Evolutionary conservation across 148 eudicot species (phyloP).

Genomic region (Limonium bicolor): DNA sequence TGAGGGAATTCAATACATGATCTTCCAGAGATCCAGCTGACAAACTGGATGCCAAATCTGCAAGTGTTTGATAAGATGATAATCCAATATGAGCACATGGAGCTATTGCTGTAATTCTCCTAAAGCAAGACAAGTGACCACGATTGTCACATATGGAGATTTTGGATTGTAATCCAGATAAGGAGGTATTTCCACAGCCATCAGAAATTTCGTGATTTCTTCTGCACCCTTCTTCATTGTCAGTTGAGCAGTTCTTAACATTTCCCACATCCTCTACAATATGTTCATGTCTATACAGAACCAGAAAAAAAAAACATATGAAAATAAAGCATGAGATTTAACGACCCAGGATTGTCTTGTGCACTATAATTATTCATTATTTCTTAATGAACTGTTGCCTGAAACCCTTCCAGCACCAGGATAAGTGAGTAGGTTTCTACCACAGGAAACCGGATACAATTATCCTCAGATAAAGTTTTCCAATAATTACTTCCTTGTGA

Average conservation of each 20-base stretch:
- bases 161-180: slow-evolving; percentile 13
- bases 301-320: slow-evolving; percentile 8
- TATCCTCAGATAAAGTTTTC: too few species aligned
- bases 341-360: too few species aligned
- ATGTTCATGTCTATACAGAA: slow-evolving; percentile 35
- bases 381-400: too few species aligned
- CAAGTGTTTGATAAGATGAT: slow-evolving; percentile 34
- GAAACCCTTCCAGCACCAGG: too few species aligned
- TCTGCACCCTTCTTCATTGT: slow-evolving; percentile 2
- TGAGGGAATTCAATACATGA: slow-evolving; percentile 44
- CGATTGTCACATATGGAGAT: slow-evolving; percentile 29
- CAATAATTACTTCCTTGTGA: too few species aligned
- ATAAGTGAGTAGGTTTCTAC: too few species aligned
- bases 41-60: slow-evolving; percentile 33
- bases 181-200: slow-evolving; percentile 20
- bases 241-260: slow-evolving; percentile 1
- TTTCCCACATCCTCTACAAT: slow-evolving; percentile 17
- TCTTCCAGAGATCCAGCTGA: slow-evolving; percentile 53
- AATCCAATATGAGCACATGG: slow-evolving; percentile 55
- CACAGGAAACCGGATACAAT: too few species aligned
- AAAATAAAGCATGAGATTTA: too few species aligned
- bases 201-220: slow-evolving; percentile 7
- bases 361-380: too few species aligned
- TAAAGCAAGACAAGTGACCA: slow-evolving; percentile 43
- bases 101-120: slow-evolving; percentile 61